phyloP scores from a whole-genome alignment of 768 basidiomycete species.

The Suillus decipiens region DNA sequence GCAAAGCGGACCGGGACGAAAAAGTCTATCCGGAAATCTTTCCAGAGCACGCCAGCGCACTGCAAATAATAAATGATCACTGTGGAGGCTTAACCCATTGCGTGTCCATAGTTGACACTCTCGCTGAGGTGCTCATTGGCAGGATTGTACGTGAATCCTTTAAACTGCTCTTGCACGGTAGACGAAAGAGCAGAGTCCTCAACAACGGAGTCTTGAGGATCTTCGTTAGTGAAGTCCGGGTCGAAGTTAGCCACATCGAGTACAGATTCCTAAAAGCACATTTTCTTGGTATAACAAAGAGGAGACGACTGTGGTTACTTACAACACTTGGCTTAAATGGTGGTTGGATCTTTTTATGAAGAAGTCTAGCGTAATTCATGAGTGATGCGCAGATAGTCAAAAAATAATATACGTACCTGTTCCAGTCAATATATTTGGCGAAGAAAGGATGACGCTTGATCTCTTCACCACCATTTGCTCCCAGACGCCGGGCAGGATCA shows the following conservation, averaged over 20 bases:
- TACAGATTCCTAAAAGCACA: slow-evolving; percentile 68
- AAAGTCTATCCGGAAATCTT: slow-evolving; percentile 5
- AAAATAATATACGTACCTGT: slow-evolving; percentile 46
- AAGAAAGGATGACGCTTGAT: slow-evolving; percentile 98
- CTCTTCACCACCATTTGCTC: slow-evolving; percentile 92
- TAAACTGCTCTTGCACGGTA: slow-evolving; percentile 96
- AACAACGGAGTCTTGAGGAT: slow-evolving; percentile 94
- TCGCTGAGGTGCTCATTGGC: slow-evolving; percentile 83
- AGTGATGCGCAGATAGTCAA: slow-evolving; percentile 1
- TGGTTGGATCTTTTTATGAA: slow-evolving; percentile 95
- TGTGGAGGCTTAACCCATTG: slow-evolving; percentile 28
- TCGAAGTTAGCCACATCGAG: slow-evolving; percentile 98
- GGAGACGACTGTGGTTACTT: slow-evolving; percentile 32
- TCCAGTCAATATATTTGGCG: slow-evolving; percentile 91
- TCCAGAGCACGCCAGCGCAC: slow-evolving; percentile 8
- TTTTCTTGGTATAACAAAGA: slow-evolving; percentile 8
- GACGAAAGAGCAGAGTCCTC: slow-evolving; percentile 90
- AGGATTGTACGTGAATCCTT: slow-evolving; percentile 87
- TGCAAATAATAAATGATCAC: not conserved
- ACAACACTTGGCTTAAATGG: slow-evolving; percentile 98
- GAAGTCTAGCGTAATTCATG: slow-evolving; percentile 46
- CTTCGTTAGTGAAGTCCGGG: slow-evolving; percentile 94
- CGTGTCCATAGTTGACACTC: slow-evolving; percentile 65
- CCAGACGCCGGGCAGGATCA: slow-evolving; percentile 83
- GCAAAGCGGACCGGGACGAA: slow-evolving; percentile 9